Evolutionary conservation across 164 flowering plant species (phyloP).

Genomic region (Magnolia sinica): DNA sequence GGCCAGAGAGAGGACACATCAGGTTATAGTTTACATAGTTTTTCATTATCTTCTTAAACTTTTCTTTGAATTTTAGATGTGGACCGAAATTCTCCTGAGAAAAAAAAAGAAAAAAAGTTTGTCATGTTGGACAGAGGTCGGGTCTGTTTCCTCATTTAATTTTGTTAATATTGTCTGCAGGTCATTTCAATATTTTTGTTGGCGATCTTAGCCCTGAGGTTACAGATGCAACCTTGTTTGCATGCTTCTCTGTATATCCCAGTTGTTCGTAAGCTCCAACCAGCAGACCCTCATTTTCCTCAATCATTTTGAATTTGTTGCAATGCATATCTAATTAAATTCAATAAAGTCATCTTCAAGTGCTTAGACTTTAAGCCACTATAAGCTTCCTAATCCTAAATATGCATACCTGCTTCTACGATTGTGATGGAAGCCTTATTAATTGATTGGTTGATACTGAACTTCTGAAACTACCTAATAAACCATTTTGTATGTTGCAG

Average conservation of each 20-base stretch:
- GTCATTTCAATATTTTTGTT: slow-evolving; percentile 89
- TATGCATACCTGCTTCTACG: background rate
- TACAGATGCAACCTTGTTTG: slow-evolving; percentile 90
- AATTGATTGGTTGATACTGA: background rate
- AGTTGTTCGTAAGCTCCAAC: slow-evolving; percentile 83
- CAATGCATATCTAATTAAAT: background rate
- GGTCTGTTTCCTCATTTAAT: background rate
- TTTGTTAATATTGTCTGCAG: slow-evolving; percentile 31
- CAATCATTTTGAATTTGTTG: background rate
- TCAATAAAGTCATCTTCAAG: too few relatives aligned
- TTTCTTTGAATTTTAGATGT: background rate
- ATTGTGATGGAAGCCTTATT: background rate
- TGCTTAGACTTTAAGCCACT: too few relatives aligned
- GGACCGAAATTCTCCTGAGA: background rate
- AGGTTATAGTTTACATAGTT: slow-evolving; percentile 24
- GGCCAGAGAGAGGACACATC: slow-evolving; percentile 72
- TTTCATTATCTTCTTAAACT: background rate
- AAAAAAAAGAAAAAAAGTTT: background rate
- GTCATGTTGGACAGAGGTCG: background rate
- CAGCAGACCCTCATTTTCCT: slow-evolving; percentile 3
- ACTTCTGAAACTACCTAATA: background rate
- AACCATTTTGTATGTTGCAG: slow-evolving; percentile 26
- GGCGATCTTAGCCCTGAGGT: slow-evolving; percentile 98
- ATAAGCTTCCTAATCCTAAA: background rate
- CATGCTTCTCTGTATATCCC: slow-evolving; percentile 86